Evolutionary conservation across 2,329 filamentous ascomycete genomes (phyloP), one percentile per base, ranked within the genome.

Genomic region (Aureobasidium pullulans): DNA sequence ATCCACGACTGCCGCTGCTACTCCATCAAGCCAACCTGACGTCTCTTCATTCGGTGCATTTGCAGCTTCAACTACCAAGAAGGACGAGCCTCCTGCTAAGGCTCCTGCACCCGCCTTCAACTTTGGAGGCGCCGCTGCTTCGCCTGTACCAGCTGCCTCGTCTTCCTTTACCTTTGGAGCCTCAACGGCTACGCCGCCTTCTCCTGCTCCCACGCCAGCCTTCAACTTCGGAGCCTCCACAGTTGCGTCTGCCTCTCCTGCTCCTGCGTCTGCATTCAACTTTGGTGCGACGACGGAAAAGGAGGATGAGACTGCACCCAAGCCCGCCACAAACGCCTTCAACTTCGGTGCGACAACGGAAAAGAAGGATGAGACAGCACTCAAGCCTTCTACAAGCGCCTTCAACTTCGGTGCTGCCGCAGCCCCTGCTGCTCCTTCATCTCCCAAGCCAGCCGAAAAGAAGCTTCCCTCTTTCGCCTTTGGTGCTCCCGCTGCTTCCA

Each of bases 391-490:
- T 6, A 37, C 46, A 7, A 23, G 32, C 3, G 54, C 54, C 29
- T 57, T 57, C 54, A 57, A 40, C 15, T 57, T 57, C 39, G 53
- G 53, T 28, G 31, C 43, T 6, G 9, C 40, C 5, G 31, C 52
- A 28, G 29, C 3, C 4, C 11, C 54, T 39, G 54, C 54, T 29
- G 52, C 52, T n/a, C 52, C 52, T 32, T 23, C 43, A 11, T 57
- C 54, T n/a, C 54, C 54, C 43, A 57, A 57, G 23, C 54, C 54
- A 10, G 54, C 54, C 23, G 54, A 57, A 32, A 57, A 57, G 54
- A 42, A 47, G 43, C 42, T 48, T 13, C 54, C 54, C 8, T 48
- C 54, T 0, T 57, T 59, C 56, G 11, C 15, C 9, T 59, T 59
- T 36, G 44, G 28, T 34, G 23, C 53, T 29, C 16, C 53, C 32